These are phyloP conservation scores for Emericellopsis atlantica DNA, from an alignment of 2,329 filamentous ascomycete species.

Conservation along the genomic window DNA sequence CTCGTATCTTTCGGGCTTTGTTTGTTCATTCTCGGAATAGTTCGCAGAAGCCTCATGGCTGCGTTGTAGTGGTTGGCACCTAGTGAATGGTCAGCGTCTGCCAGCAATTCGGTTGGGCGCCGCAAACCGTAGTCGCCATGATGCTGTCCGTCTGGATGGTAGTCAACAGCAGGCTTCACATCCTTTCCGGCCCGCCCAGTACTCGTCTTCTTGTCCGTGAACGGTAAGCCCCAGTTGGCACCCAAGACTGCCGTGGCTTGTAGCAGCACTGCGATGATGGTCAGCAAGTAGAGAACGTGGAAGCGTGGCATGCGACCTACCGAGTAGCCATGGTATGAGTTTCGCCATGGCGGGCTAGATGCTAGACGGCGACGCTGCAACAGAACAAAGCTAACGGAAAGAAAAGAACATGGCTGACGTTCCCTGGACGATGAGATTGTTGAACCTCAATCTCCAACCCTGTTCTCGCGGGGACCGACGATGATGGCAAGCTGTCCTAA, in stretches of 20 bases:
- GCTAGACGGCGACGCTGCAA: slow-evolving; percentile 14
- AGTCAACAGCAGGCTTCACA: slow-evolving; percentile 4
- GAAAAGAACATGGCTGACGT: neutral
- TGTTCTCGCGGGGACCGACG: too few relatives aligned
- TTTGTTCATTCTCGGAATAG: slow-evolving; percentile 30
- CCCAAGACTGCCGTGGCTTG: slow-evolving; percentile 24
- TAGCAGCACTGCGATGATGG: slow-evolving; percentile 27
- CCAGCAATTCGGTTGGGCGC: neutral
- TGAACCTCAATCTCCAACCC: too few relatives aligned
- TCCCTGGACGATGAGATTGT: too few relatives aligned
- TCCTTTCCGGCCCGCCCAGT: neutral
- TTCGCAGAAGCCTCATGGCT: slow-evolving; percentile 35
- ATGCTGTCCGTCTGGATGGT: neutral
- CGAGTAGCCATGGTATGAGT: slow-evolving; percentile 24
- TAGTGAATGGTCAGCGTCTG: slow-evolving; percentile 8
- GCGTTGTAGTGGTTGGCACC: slow-evolving; percentile 41
- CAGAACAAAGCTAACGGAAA: slow-evolving; percentile 2
- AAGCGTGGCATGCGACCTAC: slow-evolving; percentile 17
- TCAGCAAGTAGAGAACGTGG: slow-evolving; percentile 1
- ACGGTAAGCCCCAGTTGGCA: slow-evolving; percentile 13
- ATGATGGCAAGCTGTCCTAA: too few relatives aligned
- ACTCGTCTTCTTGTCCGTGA: neutral
- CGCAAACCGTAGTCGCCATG: neutral
- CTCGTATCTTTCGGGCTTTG: slow-evolving; percentile 30
- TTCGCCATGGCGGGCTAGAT: slow-evolving; percentile 12